phyloP scores from a whole-genome alignment of 164 flowering plant genomes.

The Warburgia ugandensis region DNA sequence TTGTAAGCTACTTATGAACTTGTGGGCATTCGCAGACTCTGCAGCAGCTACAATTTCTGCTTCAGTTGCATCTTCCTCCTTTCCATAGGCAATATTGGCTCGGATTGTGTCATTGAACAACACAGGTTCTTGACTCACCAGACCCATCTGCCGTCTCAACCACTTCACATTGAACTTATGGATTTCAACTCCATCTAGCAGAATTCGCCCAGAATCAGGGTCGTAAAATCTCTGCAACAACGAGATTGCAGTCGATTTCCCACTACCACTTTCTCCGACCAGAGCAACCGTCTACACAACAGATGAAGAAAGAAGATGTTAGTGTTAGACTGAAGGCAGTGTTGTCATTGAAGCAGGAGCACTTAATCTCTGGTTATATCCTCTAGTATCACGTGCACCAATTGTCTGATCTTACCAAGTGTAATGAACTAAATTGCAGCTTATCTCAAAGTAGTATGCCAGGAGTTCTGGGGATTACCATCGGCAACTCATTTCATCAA shows the following conservation, averaged over 20 bases:
- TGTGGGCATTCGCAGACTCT: conserved; percentile 42
- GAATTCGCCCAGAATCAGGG: conserved; percentile 35
- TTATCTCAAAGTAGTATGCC: no score
- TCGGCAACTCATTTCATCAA: no score
- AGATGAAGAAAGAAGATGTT: no score
- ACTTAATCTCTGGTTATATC: no score
- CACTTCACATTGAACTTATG: conserved; percentile 29
- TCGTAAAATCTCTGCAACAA: conserved; percentile 41
- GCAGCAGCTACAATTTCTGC: conserved; percentile 38
- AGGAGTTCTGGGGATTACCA: no score
- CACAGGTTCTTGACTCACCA: conserved; percentile 44
- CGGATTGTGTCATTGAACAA: conserved; percentile 38
- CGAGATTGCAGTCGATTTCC: conserved; percentile 35
- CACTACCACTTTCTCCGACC: conserved; percentile 48
- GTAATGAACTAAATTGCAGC: no score
- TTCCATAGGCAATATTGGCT: conserved; percentile 48
- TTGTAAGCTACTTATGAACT: conserved; percentile 34
- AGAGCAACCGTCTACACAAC: conserved; percentile 40
- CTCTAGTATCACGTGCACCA: no score
- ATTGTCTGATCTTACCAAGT: no score
- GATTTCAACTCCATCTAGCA: conserved; percentile 32
- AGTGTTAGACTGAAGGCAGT: no score
- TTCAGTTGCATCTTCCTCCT: conserved; percentile 32
- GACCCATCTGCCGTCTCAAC: conserved; percentile 44
- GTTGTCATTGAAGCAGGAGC: no score